phyloP scores from a whole-genome alignment of 225 moss, liverwort and hornwort genomes.

The Straminergon stramineum region DNA sequence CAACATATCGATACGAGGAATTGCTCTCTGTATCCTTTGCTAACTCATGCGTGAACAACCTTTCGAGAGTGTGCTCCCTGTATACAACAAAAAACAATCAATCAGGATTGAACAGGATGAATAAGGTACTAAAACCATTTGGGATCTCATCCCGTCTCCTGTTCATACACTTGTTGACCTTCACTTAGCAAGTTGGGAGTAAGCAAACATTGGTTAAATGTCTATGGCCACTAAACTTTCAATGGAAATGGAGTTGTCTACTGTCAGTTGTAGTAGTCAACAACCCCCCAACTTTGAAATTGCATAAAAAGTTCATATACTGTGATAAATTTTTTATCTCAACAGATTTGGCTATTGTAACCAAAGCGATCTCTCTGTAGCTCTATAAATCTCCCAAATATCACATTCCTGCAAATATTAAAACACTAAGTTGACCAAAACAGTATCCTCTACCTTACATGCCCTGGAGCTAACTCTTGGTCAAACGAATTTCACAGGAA shows the following conservation, averaged over 20 bases:
- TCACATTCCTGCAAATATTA: not conserved
- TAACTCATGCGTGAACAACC: conserved; percentile 68
- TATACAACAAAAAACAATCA: not conserved
- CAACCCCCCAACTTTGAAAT: not conserved
- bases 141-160: not conserved
- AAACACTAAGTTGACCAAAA: not conserved
- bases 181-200: not conserved
- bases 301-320: not conserved
- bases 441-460: not conserved
- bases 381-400: not conserved
- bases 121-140: not conserved
- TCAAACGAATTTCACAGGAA: not conserved
- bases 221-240: not conserved
- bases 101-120: not conserved
- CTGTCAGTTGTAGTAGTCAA: not conserved
- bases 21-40: conserved; percentile 43
- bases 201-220: not conserved
- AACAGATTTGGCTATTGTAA: not conserved
- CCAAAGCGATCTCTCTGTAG: not conserved
- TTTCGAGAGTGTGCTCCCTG: conserved; percentile 72
- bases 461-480: not conserved
- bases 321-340: not conserved
- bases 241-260: not conserved
- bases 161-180: not conserved
- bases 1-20: conserved; percentile 72